These are phyloP conservation scores for Sporothrix inflata DNA, from an alignment of 2,329 filamentous ascomycete species.

Conservation along the genomic window DNA sequence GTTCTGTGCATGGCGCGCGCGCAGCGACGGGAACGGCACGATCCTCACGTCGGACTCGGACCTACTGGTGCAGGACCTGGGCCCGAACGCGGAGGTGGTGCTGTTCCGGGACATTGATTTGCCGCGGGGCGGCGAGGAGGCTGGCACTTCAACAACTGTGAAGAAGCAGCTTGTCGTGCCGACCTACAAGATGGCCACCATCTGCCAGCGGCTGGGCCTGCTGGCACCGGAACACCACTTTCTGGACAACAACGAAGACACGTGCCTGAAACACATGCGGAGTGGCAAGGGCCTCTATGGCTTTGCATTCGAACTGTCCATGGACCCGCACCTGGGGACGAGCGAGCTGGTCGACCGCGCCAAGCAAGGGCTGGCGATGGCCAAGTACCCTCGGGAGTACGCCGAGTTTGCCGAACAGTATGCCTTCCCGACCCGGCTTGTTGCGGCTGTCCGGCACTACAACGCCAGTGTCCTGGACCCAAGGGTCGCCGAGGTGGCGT, in stretches of 20 bases:
- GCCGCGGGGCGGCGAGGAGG: neutral
- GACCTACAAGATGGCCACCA: constrained; percentile 23
- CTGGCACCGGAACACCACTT: constrained; percentile 14
- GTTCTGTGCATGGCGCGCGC: constrained; percentile 72
- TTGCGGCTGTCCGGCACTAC: neutral
- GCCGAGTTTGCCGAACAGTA: constrained; percentile 38
- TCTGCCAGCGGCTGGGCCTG: constrained; percentile 38
- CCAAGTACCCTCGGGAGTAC: constrained; percentile 35
- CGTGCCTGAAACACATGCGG: neutral
- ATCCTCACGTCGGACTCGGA: constrained; percentile 88
- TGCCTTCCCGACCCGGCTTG: neutral
- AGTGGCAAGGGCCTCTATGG: constrained; percentile 35
- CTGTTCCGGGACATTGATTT: constrained; percentile 68
- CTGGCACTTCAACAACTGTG: neutral
- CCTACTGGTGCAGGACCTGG: constrained; percentile 74
- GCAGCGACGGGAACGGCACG: constrained; percentile 49
- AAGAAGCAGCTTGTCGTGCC: neutral
- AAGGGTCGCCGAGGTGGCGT: constrained; percentile 36
- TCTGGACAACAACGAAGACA: neutral
- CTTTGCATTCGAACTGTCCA: constrained; percentile 42
- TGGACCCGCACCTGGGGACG: constrained; percentile 36
- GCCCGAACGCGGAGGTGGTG: constrained; percentile 61
- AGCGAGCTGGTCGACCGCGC: constrained; percentile 36
- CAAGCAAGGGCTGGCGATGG: constrained; percentile 32
- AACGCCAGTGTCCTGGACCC: constrained; percentile 38